phyloP scores from a whole-genome alignment of 2,329 filamentous ascomycete species.

The Periconia digitata region DNA sequence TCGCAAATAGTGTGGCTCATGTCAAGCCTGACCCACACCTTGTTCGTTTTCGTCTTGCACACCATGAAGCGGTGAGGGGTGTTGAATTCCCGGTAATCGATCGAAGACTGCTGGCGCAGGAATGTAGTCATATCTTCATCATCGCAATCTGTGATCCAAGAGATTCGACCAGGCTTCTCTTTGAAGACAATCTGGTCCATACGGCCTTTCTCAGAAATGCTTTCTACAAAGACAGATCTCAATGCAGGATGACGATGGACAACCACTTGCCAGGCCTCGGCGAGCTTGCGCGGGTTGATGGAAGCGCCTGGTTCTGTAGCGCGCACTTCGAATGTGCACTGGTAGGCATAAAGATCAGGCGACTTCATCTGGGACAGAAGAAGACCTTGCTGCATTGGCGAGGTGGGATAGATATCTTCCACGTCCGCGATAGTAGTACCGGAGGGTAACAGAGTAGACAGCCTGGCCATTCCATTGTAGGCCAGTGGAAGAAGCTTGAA shows the following conservation, averaged over 20 bases:
- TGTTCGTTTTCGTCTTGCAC: constrained; percentile 43
- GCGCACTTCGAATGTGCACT: constrained; percentile 32
- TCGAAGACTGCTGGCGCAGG: constrained; percentile 22
- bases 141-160: constrained; percentile 24
- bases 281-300: constrained; percentile 28
- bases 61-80: constrained; percentile 52
- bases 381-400: constrained; percentile 36
- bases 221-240: constrained; percentile 39
- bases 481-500: constrained; percentile 35
- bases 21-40: constrained; percentile 51
- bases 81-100: constrained; percentile 31
- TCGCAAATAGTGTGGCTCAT: constrained; percentile 56
- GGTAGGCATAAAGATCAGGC: constrained; percentile 32
- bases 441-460: constrained; percentile 21
- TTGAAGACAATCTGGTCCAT: constrained; percentile 39
- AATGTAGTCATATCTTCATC: constrained; percentile 18
- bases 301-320: constrained; percentile 13
- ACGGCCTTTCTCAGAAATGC: constrained; percentile 31
- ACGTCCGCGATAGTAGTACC: constrained; percentile 22
- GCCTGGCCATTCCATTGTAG: constrained; percentile 31
- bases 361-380: constrained; percentile 32
- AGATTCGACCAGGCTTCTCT: constrained; percentile 25
- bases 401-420: constrained; percentile 34
- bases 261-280: constrained; percentile 38
- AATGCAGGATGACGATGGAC: constrained; percentile 36